A percentile compares a stretch with the other conserved stretches of the same genome.
Conservation (phyloP, 2,329 filamentous ascomycete genomes). For the Phoma sp. region DNA sequence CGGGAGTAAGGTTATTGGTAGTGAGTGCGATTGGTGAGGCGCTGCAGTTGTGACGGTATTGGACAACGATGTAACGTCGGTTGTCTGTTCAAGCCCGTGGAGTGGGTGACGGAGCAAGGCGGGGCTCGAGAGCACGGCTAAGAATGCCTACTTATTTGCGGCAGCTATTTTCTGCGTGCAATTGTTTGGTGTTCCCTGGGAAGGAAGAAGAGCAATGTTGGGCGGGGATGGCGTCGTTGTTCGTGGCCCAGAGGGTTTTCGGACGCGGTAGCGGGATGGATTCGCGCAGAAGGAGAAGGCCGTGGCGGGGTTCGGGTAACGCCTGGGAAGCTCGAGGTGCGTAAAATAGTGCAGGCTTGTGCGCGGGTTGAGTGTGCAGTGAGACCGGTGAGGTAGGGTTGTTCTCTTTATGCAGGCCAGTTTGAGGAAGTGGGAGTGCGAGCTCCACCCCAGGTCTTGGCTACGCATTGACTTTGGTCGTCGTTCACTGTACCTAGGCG, state of each 20-base stretch:
- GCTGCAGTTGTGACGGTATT: constrained; percentile 26
- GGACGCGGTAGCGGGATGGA: constrained; percentile 5
- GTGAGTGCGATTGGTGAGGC: constrained; percentile 18
- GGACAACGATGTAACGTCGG: constrained; percentile 22
- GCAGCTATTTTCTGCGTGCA: constrained; percentile 15
- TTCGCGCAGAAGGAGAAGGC: constrained; percentile 19
- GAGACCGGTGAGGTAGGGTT: constrained; percentile 24
- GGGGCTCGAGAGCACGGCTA: constrained; percentile 21
- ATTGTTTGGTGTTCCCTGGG: constrained; percentile 13
- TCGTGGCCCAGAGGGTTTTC: constrained; percentile 23
- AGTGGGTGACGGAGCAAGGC: constrained; percentile 19
- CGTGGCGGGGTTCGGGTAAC: constrained; percentile 14
- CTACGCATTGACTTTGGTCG: constrained; percentile 25
- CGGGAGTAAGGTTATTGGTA: constrained; percentile 14
- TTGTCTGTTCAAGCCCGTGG: constrained; percentile 19
- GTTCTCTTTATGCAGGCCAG: constrained; percentile 41
- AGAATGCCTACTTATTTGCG: constrained; percentile 23
- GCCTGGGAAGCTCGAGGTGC: constrained; percentile 16
- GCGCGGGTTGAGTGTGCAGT: constrained; percentile 36
- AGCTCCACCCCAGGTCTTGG: constrained; percentile 20
- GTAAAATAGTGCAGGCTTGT: constrained; percentile 28
- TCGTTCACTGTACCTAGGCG: neutral
- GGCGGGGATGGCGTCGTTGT: constrained; percentile 14
- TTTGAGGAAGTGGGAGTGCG: constrained; percentile 31
- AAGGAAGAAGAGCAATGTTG: constrained; percentile 11